phyloP scores from a whole-genome alignment of 2,329 filamentous ascomycete genomes.

The Metarhizium album region DNA sequence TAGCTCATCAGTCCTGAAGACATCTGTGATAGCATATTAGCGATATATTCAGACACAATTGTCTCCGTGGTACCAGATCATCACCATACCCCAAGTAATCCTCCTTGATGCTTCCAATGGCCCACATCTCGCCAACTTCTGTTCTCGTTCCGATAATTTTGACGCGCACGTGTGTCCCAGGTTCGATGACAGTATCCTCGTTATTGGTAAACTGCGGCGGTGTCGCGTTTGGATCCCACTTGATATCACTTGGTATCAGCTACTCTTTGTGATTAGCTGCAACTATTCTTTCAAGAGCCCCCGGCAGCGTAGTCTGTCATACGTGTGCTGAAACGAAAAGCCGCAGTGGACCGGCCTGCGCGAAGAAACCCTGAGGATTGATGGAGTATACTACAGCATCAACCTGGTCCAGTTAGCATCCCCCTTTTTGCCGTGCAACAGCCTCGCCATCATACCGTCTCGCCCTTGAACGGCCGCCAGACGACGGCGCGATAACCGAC shows the following conservation, averaged over 20 bases:
- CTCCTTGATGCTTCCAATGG: conserved; percentile 93
- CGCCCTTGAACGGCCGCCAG: conserved; percentile 95
- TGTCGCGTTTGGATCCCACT: conserved; percentile 89
- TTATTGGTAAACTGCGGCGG: conserved; percentile 97
- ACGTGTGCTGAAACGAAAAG: conserved; percentile 78
- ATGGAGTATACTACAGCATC: conserved; percentile 90
- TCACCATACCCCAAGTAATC: conserved; percentile 53
- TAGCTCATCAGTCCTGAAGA: conserved; percentile 11
- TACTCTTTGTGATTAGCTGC: conserved; percentile 22
- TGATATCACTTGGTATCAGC: conserved; percentile 87
- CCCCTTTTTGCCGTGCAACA: conserved; percentile 8
- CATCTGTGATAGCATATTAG: conserved; percentile 15
- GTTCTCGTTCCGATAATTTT: conserved; percentile 91
- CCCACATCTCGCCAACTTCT: conserved; percentile 91
- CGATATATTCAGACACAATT: neutral
- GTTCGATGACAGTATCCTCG: conserved; percentile 86
- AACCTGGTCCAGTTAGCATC: conserved; percentile 47
- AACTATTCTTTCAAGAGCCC: neutral
- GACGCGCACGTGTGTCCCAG: conserved; percentile 82
- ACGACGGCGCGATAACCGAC: conserved; percentile 93
- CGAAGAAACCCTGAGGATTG: conserved; percentile 86
- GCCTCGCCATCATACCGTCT: conserved; percentile 59
- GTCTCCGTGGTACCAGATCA: neutral
- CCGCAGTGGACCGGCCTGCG: conserved; percentile 65
- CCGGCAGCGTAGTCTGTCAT: conserved; percentile 24